A percentile compares a stretch with the other conserved stretches of the same genome.
Conservation (phyloP, 2,329 filamentous ascomycete genomes). For the Nannizziopsis barbatae region DNA sequence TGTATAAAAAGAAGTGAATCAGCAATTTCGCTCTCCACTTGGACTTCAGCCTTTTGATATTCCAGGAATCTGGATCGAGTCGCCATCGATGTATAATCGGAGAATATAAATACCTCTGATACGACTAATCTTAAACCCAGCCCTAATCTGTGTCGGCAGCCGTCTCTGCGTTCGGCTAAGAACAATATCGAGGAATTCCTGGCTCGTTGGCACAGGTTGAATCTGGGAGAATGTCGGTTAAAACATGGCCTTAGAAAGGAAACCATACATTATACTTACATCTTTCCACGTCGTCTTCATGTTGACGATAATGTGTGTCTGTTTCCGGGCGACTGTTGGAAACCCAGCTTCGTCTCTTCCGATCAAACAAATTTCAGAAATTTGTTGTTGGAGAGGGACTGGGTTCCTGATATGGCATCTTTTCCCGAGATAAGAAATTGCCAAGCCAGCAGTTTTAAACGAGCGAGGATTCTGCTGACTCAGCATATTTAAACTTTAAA, state of each 20-base stretch:
- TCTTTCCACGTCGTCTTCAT: constrained; percentile 54
- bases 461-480: constrained; percentile 1
- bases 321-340: neutral
- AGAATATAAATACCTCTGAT: constrained; percentile 49
- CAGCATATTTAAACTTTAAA: neutral
- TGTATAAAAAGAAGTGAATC: constrained; percentile 27
- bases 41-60: neutral
- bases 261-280: constrained; percentile 31
- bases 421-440: constrained; percentile 17
- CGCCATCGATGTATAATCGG: neutral
- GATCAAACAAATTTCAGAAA: constrained; percentile 10
- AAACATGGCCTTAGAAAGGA: constrained; percentile 13
- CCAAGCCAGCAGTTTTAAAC: constrained; percentile 10
- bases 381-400: constrained; percentile 11
- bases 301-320: constrained; percentile 19
- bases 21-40: neutral
- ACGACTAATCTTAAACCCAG: constrained; percentile 90
- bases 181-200: constrained; percentile 97
- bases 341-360: neutral
- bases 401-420: constrained; percentile 15
- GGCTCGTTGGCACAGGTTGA: constrained; percentile 75
- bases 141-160: constrained; percentile 86
- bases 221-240: constrained; percentile 44
- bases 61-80: neutral
- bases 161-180: constrained; percentile 85